phyloP scores from a whole-genome alignment of 2,329 filamentous ascomycete species.

The Cladosporium sp. region DNA sequence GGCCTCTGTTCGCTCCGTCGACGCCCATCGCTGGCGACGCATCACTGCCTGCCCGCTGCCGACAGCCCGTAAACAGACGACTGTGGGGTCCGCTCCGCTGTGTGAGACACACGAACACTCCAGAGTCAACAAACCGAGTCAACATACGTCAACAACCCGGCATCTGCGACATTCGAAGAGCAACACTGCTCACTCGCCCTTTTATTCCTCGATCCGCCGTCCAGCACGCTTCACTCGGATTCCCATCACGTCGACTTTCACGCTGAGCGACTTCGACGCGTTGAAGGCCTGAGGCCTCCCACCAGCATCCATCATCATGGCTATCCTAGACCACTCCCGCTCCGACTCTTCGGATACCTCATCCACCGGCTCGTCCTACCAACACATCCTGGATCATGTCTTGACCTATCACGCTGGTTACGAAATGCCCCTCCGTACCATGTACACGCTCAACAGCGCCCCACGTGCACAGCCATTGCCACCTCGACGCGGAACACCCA shows the following conservation, averaged over 20 bases:
- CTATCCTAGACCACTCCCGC: slow-evolving; percentile 16
- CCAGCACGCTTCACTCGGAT: too few relatives aligned
- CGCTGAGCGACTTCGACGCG: background rate
- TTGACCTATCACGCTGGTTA: slow-evolving; percentile 57
- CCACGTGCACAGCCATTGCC: slow-evolving; percentile 40
- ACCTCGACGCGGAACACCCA: slow-evolving; percentile 23
- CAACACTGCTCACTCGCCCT: background rate
- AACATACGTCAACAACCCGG: slow-evolving; percentile 9
- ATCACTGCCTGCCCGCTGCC: too few relatives aligned
- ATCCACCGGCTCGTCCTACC: slow-evolving; percentile 39
- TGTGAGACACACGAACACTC: too few relatives aligned
- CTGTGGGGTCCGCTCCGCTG: too few relatives aligned
- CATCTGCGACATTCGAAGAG: background rate
- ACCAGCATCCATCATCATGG: slow-evolving; percentile 1
- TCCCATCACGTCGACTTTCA: too few relatives aligned
- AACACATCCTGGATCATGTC: slow-evolving; percentile 51
- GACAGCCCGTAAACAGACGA: too few relatives aligned
- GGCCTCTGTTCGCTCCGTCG: too few relatives aligned
- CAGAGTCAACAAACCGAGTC: background rate
- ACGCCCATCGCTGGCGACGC: too few relatives aligned
- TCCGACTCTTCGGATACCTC: slow-evolving; percentile 22
- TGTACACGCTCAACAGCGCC: slow-evolving; percentile 61
- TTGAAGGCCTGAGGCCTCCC: background rate
- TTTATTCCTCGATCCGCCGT: background rate
- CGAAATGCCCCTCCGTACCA: slow-evolving; percentile 60